These are phyloP conservation scores for Metschnikowia gruessii DNA, from an alignment of 805 yeast species.

Conservation along the genomic window DNA sequence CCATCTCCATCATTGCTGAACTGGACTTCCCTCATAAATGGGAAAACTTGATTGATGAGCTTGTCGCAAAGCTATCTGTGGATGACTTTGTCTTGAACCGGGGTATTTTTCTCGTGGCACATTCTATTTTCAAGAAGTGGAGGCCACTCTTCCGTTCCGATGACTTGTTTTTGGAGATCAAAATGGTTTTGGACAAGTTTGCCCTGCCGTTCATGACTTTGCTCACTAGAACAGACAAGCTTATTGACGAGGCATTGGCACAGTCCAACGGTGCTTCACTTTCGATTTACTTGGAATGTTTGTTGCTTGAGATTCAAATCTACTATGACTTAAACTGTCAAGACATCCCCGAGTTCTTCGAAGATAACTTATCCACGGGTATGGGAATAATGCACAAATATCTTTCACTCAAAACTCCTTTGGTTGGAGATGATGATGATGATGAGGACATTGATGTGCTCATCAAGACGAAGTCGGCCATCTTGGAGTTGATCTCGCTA, in stretches of 20 bases:
- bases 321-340: constrained; percentile 95
- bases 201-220: constrained; percentile 73
- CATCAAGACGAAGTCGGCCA: constrained; percentile 73
- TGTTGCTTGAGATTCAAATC: constrained; percentile 70
- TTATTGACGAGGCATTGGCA: constrained; percentile 48
- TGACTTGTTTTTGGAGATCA: constrained; percentile 82
- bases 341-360: constrained; percentile 97
- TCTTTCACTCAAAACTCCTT: constrained; percentile 54
- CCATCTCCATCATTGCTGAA: constrained; percentile 89
- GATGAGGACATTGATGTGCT: constrained; percentile 66
- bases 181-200: constrained; percentile 81
- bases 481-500: constrained; percentile 79
- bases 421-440: constrained; percentile 52
- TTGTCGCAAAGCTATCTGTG: constrained; percentile 61
- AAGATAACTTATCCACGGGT: constrained; percentile 75
- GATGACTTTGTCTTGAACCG: constrained; percentile 72
- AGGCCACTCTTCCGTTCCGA: constrained; percentile 91
- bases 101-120: constrained; percentile 89
- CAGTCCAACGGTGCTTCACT: constrained; percentile 49
- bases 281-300: constrained; percentile 60
- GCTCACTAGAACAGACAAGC: constrained; percentile 61
- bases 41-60: constrained; percentile 71
- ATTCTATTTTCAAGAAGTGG: constrained; percentile 96
- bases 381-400: constrained; percentile 84
- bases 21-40: constrained; percentile 92